A percentile compares a stretch with the other conserved stretches of the same genome.
Evolutionary conservation across 169 alveolate genomes (phyloP).

Genomic region (Plasmodium inui): DNA sequence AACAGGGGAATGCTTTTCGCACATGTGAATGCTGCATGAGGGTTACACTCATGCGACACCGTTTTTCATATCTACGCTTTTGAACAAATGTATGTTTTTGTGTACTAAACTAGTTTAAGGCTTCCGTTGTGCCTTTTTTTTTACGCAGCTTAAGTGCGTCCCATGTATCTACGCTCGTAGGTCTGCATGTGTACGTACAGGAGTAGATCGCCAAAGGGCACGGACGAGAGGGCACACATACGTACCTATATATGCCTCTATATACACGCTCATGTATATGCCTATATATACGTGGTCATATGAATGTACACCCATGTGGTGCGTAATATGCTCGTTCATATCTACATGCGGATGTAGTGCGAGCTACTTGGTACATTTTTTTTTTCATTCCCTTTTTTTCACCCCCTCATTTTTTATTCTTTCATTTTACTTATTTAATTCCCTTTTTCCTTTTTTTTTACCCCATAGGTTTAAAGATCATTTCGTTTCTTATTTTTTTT

Average conservation of each 20-base stretch:
- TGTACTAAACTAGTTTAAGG: background rate
- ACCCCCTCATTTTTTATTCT: background rate
- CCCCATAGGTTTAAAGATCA: constrained; percentile 34
- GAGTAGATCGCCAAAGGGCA: background rate
- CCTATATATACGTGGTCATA: background rate
- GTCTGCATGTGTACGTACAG: background rate
- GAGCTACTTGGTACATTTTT: background rate
- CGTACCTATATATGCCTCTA: background rate
- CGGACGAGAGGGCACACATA: background rate
- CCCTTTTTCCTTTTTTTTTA: constrained; percentile 4
- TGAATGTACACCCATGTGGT: background rate
- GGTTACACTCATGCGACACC: background rate
- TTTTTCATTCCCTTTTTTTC: background rate
- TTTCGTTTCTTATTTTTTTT: constrained; percentile 23
- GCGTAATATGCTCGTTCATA: background rate
- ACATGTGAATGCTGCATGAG: no score
- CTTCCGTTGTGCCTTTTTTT: background rate
- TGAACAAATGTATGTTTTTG: background rate
- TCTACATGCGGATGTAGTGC: background rate
- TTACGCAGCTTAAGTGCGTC: background rate
- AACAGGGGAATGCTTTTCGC: no score
- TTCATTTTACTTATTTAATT: background rate
- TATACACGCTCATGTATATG: background rate
- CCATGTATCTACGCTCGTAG: background rate
- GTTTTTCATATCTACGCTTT: background rate